Evolutionary conservation across 371 early-diverging fungal species (phyloP), one percentile per base, ranked within the genome.

Genomic region (Apophysomyces variabilis): DNA sequence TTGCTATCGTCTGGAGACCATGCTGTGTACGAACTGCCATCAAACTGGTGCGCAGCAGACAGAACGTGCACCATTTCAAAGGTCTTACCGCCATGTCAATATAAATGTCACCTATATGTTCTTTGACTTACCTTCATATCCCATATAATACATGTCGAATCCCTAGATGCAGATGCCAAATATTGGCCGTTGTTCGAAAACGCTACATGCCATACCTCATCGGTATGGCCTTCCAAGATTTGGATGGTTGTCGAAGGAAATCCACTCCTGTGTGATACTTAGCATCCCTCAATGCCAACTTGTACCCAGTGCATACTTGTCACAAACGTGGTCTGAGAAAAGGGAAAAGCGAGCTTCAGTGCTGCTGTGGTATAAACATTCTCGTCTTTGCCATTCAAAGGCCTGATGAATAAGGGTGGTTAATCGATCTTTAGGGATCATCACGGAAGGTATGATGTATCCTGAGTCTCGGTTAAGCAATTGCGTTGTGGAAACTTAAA

Each of bases 181-280:
- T 83, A 88, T 46, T 71, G 75, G 38, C 96, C 96, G 66, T 86
- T 80, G 43, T 90, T 88, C 5, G 95, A 94, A 69, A 95, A 95
- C 0, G 88, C 80, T 43, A 95, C 79, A 66, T 88, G 91, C 97
- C 97, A 96, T 1, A 96, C 95, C 72, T 96, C 97, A 74, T 95
- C 93, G 2, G 70, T 68, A 68, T 96, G 97, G 9, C 85, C 90
- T 41, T 79, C 75, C 32, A 95, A 73, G 5, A 86, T 78, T 47
- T 85, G 83, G 3, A 78, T 82, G 0, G 88, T 83, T 37, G 39
- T 38, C 4, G 66, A 45, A 5, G 70, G 70, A 46, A 70, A 66
- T n/a, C 58, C 37, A 37, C 45, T 60, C 41, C 60, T 60, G 41
- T 16, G n/a, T 8, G 39, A 11, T 16, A 60, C 5, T 41, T 7